Base-by-base conservation (phyloP, 805 yeast genomes). In the Monosporozyma yasuniensis region DNA sequence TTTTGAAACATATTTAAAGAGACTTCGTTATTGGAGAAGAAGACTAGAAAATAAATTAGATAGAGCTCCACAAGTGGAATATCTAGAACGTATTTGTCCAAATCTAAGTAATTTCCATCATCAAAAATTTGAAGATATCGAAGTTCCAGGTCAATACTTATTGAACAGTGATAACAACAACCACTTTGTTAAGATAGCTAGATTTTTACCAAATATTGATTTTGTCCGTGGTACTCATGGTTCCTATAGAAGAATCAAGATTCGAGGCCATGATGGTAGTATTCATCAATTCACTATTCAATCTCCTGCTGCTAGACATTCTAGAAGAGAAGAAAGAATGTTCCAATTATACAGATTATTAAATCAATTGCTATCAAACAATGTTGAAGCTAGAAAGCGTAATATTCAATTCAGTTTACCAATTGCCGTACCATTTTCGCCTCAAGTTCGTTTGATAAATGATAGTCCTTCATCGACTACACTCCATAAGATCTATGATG, bases 61-160 rank as follows among this genome's bases (percentile, higher is more conserved):
- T 64, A 76, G 96, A 55, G 77, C 95, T 51, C 83, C 88, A 50
- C 78, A 82, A 27, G 79, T 80, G 57, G 85, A 89, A 46, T 85
- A 89, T 57, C 69, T 93, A 54, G 99, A 93, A 68, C 81, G 89
- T 50, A 74, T 93, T 54, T 89, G 97, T 60, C 96, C 98, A 14
- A 98, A 91, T 59, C 74, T 93, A 66, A 84, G 95, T 64, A 96
- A 90, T 64, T 93, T 95, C 79, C 99, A 93, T 68, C 96, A 93
- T 65, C 98, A 93, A 66, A 91, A 89, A 68, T 93, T 93, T 63
- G 99, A 93, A 65, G 99, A 93, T 46, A 87, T 93, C 51, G 99
- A 93, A 65, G 82, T 93, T 51, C 99, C 99, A 0, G 99, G 99
- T 1, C 99, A 93, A 64, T 93, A 93, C 61, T 71, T 90, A 62